Percentiles rank a stretch among this genome's conserved stretches.
These are phyloP conservation scores for Teunomyces gatunensis DNA, from an alignment of 805 yeast genomes.

Conservation along the genomic window DNA sequence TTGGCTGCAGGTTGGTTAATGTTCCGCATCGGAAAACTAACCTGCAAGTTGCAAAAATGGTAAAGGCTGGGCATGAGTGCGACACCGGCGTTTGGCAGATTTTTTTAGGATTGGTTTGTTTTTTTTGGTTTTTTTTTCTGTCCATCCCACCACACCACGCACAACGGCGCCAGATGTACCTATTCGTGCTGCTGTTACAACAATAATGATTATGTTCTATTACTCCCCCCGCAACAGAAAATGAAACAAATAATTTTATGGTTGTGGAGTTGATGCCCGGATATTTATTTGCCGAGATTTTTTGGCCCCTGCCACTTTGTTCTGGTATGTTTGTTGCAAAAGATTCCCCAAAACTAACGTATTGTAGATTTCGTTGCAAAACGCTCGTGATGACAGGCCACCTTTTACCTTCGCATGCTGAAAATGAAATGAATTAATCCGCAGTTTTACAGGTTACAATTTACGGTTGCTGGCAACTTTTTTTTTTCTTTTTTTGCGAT, in stretches of 20 bases:
- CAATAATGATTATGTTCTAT: neutral
- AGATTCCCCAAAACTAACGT: neutral
- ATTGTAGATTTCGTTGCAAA: neutral
- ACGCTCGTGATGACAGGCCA: neutral
- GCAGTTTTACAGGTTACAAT: constrained; percentile 1
- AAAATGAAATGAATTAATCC: neutral
- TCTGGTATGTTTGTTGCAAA: neutral
- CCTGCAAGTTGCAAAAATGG: neutral
- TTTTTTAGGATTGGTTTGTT: neutral
- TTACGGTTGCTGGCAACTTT: constrained; percentile 1
- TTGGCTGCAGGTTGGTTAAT: constrained; percentile 3
- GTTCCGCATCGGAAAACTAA: constrained; percentile 1
- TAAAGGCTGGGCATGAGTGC: neutral
- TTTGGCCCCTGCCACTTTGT: neutral
- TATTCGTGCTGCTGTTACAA: neutral
- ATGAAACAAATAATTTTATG: neutral
- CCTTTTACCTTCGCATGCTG: neutral
- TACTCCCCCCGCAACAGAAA: neutral
- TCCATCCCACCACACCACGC: neutral
- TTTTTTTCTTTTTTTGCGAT: neutral
- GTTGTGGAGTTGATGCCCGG: neutral
- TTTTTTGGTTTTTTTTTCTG: neutral
- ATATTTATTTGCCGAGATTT: neutral
- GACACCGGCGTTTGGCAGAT: neutral
- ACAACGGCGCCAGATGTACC: neutral